Conservation (phyloP, 129 eudicot genomes). For the Artemisia tridentata region DNA sequence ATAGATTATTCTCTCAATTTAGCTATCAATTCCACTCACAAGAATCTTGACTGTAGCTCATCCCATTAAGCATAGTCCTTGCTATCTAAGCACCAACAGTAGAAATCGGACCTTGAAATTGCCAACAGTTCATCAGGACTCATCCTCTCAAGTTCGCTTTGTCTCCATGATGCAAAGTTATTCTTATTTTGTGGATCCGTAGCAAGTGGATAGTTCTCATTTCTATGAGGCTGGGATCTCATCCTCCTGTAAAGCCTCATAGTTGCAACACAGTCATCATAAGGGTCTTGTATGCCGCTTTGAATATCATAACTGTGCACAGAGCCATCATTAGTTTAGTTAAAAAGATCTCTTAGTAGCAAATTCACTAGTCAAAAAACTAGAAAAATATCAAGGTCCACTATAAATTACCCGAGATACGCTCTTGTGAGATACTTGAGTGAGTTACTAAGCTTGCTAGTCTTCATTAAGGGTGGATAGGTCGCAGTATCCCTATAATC, state of each 20-base stretch:
- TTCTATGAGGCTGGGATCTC: slow-evolving; percentile 65
- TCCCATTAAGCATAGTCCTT: slow-evolving; percentile 31
- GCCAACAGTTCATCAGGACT: slow-evolving; percentile 67
- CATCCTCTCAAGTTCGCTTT: slow-evolving; percentile 89
- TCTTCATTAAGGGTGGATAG: slow-evolving; percentile 97
- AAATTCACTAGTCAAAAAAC: background rate
- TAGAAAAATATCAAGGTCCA: slow-evolving; percentile 4
- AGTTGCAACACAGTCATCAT: slow-evolving; percentile 81
- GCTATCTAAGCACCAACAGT: slow-evolving; percentile 95
- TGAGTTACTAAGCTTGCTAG: slow-evolving; percentile 99
- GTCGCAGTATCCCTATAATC: slow-evolving; percentile 81
- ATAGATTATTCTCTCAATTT: slow-evolving; percentile 18
- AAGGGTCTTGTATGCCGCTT: slow-evolving; percentile 78
- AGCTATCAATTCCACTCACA: slow-evolving; percentile 7
- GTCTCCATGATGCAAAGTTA: slow-evolving; percentile 74
- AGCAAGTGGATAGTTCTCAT: slow-evolving; percentile 69
- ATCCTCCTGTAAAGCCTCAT: slow-evolving; percentile 89
- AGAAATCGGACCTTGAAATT: slow-evolving; percentile 84
- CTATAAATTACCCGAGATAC: slow-evolving; percentile 73
- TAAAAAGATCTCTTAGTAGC: background rate
- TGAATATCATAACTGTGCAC: slow-evolving; percentile 76
- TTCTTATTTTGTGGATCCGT: slow-evolving; percentile 79
- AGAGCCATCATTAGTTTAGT: slow-evolving; percentile 1
- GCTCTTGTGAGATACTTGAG: slow-evolving; percentile 86
- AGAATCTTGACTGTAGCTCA: slow-evolving; percentile 1